Conservation (phyloP, 2,329 filamentous ascomycete species). For the Diaporthe vexans region DNA sequence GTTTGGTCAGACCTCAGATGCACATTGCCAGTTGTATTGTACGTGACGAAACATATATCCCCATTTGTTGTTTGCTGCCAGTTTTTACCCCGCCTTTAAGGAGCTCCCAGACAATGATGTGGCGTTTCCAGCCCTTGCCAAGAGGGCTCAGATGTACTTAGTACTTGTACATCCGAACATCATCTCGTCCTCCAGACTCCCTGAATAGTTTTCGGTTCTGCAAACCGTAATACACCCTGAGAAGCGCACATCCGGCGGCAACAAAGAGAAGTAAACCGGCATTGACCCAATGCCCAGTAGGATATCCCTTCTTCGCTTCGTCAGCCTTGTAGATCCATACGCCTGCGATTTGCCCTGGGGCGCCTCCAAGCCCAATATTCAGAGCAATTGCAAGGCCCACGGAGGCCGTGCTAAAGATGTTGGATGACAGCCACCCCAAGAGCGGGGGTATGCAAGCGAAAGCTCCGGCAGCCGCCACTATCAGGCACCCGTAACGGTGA, state of each 20-base stretch:
- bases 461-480: conserved; percentile 75
- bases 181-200: conserved; percentile 50
- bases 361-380: conserved; percentile 76
- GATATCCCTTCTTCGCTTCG: conserved; percentile 73
- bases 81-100: neutral
- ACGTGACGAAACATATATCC: neutral
- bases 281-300: conserved; percentile 79
- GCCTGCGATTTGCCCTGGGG: conserved; percentile 78
- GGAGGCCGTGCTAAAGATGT: conserved; percentile 74
- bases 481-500: conserved; percentile 77
- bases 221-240: conserved; percentile 70
- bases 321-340: conserved; percentile 81
- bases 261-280: conserved; percentile 73
- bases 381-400: conserved; percentile 78
- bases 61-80: too few species aligned
- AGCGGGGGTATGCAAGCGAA: conserved; percentile 80
- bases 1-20: neutral
- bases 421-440: conserved; percentile 78
- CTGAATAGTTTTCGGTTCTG: conserved; percentile 56
- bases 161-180: conserved; percentile 58
- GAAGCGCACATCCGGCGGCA: conserved; percentile 64
- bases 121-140: neutral
- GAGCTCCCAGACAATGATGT: neutral
- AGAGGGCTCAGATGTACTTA: conserved; percentile 41
- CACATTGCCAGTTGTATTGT: neutral